Base-by-base conservation (phyloP, 306 rosid genomes). In the Cucurbita argyrosperma region DNA sequence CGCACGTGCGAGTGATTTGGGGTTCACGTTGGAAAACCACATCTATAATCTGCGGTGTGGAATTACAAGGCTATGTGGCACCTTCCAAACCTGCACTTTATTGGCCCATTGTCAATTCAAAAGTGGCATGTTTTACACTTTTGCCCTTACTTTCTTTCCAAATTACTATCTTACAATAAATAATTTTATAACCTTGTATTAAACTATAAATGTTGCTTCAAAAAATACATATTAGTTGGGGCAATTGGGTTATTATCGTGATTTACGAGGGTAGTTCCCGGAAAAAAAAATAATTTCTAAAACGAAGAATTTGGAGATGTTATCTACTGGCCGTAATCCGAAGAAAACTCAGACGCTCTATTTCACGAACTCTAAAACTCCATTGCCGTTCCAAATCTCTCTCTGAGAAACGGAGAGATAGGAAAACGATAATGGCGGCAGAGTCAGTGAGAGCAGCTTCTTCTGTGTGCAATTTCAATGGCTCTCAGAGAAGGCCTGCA, bases 401-500 rank as follows among this genome's bases (percentile, higher is more conserved):
- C 19, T 13, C 18, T 18, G 11, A 55, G 65, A 57, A n/a, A 39
- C 55, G 19, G 23, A 40, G 77, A 38, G 57, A 16, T 16, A 46
- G 8, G 67, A 30, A 65, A 16, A 64, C 62, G 43, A 43, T 26
- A 80, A 87, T 94, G 98, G 94, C 90, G 76, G 77, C 92, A 43
- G 90, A 89, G 82, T 82, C 96, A 3, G 59, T 86, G 53, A 82
- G 88, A 5, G 77, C 74, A 18, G 78, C 89, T 72, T 79, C 89
- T 7, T 80, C 90, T 8, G 71, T 86, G 2, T 79, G 84, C 77
- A 83, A 77, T 75, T 84, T 90, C 82, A 81, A 83, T 80, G 94
- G 85, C 0, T 82, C 87, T 70, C 90, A 88, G 65, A 82, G 84
- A 30, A 82, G 84, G 54, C 89, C 90, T 39, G 19, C 78, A n/a